Percentiles rank a stretch among this genome's conserved stretches.
phyloP scores from a whole-genome alignment of 495 filamentous ascomycete species.

The Pyrenula massariospora region DNA sequence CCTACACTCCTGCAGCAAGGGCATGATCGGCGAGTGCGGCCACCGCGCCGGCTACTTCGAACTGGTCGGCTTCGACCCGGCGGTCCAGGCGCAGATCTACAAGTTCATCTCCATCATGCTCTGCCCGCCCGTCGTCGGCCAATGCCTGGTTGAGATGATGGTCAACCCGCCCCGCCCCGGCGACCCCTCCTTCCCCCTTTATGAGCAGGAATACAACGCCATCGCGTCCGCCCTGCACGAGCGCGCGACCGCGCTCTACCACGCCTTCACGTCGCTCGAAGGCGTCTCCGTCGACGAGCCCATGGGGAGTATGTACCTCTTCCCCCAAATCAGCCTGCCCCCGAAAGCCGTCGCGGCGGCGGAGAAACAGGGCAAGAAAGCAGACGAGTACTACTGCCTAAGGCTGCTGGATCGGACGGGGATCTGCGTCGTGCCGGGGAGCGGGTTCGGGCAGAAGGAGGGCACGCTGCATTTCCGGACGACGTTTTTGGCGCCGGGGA shows the following conservation, averaged over 20 bases:
- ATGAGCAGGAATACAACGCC: constrained; percentile 68
- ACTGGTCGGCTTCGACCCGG: constrained; percentile 73
- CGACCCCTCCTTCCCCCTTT: constrained; percentile 70
- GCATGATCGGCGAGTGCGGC: constrained; percentile 96
- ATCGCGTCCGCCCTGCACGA: constrained; percentile 64
- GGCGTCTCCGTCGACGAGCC: constrained; percentile 83
- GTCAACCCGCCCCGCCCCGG: constrained; percentile 83
- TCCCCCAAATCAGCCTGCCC: constrained; percentile 80
- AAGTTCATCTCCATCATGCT: constrained; percentile 95
- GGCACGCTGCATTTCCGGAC: constrained; percentile 90
- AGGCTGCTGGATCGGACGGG: constrained; percentile 85
- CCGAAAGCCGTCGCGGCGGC: constrained; percentile 64
- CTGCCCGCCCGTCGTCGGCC: constrained; percentile 88
- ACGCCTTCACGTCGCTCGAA: constrained; percentile 88
- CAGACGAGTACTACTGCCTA: constrained; percentile 92
- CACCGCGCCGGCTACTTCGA: constrained; percentile 97
- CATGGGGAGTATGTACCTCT: constrained; percentile 87
- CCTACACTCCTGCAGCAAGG: constrained; percentile 80
- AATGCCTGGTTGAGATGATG: constrained; percentile 94
- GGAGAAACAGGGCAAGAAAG: constrained; percentile 53
- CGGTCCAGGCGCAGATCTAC: constrained; percentile 89
- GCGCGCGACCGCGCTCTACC: constrained; percentile 72
- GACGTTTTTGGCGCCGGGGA: constrained; percentile 91
- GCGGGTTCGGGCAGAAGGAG: constrained; percentile 88
- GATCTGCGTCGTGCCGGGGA: constrained; percentile 87